phyloP scores from a whole-genome alignment of 2,329 filamentous ascomycete species.

The Alternaria sp. region DNA sequence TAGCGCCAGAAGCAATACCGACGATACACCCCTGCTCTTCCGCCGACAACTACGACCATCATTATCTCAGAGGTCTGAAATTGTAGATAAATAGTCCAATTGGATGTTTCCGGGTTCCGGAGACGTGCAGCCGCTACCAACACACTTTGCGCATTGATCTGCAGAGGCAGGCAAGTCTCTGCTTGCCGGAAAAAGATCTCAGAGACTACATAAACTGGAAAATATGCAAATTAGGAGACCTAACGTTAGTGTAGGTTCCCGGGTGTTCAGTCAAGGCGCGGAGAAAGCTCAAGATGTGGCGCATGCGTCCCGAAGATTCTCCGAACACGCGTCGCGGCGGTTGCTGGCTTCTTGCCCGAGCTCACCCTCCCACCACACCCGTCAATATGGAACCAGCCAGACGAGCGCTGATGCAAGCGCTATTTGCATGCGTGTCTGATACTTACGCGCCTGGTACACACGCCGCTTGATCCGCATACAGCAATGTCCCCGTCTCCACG shows the following conservation, averaged over 20 bases:
- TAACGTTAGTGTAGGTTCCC: too few species aligned
- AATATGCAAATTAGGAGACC: too few species aligned
- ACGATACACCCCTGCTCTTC: not conserved
- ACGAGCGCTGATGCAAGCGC: not conserved
- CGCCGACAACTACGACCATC: too few species aligned
- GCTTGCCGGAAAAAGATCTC: too few species aligned
- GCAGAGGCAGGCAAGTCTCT: too few species aligned
- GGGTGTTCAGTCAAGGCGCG: not conserved
- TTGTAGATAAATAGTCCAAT: too few species aligned
- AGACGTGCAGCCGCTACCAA: too few species aligned
- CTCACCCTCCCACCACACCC: not conserved
- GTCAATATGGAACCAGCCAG: not conserved
- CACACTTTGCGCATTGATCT: too few species aligned
- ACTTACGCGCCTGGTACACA: not conserved
- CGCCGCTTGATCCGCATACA: not conserved
- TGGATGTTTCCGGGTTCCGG: too few species aligned
- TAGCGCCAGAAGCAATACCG: not conserved
- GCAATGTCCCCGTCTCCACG: not conserved
- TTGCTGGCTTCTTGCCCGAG: not conserved
- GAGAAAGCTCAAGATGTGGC: not conserved
- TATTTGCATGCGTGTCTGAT: not conserved
- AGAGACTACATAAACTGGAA: too few species aligned
- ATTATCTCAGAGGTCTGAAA: too few species aligned
- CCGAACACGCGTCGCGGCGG: not conserved
- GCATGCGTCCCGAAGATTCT: not conserved